Evolutionary conservation across 1,284 basidiomycete species (phyloP).

Genomic region (Rhodotorula sp.): DNA sequence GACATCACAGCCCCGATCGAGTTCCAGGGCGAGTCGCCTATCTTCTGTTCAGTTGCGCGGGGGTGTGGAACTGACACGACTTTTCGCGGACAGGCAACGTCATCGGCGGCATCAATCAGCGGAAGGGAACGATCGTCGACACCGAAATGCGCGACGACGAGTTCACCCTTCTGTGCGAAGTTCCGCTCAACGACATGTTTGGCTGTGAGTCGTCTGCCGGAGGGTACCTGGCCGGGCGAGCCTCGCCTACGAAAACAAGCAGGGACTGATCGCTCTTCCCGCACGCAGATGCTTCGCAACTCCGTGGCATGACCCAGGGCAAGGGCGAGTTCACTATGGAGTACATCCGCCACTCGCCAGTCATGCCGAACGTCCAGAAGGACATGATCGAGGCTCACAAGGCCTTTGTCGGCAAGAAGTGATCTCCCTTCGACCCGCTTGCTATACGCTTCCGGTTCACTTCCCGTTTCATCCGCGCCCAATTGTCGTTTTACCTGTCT

Average conservation of each 20-base stretch:
- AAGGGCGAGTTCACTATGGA: slow-evolving; percentile 61
- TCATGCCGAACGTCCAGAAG: slow-evolving; percentile 82
- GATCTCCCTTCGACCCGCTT: not conserved
- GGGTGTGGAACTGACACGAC: not conserved
- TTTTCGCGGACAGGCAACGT: slow-evolving; percentile 62
- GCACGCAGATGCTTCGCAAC: slow-evolving; percentile 62
- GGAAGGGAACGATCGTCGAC: slow-evolving; percentile 91
- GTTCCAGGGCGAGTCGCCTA: slow-evolving; percentile 73
- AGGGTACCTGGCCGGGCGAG: not conserved
- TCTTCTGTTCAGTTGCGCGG: not conserved
- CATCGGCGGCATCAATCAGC: slow-evolving; percentile 89
- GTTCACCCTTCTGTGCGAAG: slow-evolving; percentile 87
- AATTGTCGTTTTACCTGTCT: not conserved
- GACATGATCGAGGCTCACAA: slow-evolving; percentile 69
- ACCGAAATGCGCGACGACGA: slow-evolving; percentile 97
- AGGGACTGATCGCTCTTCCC: not conserved
- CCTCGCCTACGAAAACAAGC: no score
- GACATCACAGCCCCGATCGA: slow-evolving; percentile 95
- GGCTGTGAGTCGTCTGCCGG: slow-evolving; percentile 57
- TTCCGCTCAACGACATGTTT: slow-evolving; percentile 98
- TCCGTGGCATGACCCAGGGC: slow-evolving; percentile 89
- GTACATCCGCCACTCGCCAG: slow-evolving; percentile 63
- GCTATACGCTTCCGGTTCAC: no score
- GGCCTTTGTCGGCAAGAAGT: slow-evolving; percentile 15
- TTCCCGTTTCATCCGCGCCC: no score